These are phyloP conservation scores for Aphanomyces stellatus DNA, from an alignment of 352 stramenopile species.

Conservation along the genomic window DNA sequence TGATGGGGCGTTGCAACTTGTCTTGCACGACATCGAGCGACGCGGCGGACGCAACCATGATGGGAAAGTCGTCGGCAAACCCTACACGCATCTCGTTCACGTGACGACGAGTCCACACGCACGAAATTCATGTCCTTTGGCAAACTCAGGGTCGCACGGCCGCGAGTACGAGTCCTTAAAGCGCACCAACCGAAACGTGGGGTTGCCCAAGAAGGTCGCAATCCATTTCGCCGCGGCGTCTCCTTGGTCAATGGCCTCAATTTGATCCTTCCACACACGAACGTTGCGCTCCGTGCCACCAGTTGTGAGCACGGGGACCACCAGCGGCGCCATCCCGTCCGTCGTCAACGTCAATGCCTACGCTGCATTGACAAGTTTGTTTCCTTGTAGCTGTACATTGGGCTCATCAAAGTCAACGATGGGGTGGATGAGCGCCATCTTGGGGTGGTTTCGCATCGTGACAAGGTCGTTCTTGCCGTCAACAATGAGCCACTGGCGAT, in stretches of 20 bases:
- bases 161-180: slow-evolving; percentile 52
- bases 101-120: slow-evolving; percentile 10
- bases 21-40: slow-evolving; percentile 58
- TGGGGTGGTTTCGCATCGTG: slow-evolving; percentile 51
- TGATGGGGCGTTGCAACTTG: slow-evolving; percentile 37
- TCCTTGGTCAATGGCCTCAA: slow-evolving; percentile 56
- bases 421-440: slow-evolving; percentile 52
- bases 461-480: slow-evolving; percentile 58
- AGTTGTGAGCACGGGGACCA: slow-evolving; percentile 43
- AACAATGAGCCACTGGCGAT: slow-evolving; percentile 72
- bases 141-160: slow-evolving; percentile 46
- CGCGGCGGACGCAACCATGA: slow-evolving; percentile 48
- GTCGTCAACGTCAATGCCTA: slow-evolving; percentile 34
- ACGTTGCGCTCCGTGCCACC: slow-evolving; percentile 29
- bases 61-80: slow-evolving; percentile 75
- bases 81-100: slow-evolving; percentile 21
- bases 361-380: neutral
- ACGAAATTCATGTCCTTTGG: slow-evolving; percentile 38
- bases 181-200: slow-evolving; percentile 36
- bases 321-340: slow-evolving; percentile 45
- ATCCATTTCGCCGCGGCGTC: slow-evolving; percentile 51
- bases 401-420: slow-evolving; percentile 37
- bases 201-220: slow-evolving; percentile 38
- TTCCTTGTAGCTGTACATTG: neutral
- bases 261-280: slow-evolving; percentile 47